Evolutionary conservation across 2,329 filamentous ascomycete species (phyloP), one percentile per base, ranked within the genome.

Genomic region (Trichoderma polysporum): DNA sequence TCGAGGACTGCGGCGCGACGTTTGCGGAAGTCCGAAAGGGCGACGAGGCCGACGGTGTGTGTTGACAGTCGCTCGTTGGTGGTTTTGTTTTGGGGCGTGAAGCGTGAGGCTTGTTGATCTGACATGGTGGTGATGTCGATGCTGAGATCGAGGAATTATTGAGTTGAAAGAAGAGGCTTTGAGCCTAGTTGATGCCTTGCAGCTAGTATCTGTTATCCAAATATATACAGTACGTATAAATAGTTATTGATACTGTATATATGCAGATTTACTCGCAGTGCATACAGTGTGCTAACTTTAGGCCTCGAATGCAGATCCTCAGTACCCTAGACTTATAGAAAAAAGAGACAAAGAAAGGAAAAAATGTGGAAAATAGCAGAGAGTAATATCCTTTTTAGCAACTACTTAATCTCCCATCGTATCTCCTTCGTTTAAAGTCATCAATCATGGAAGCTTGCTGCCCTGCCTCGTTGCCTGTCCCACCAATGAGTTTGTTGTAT

Each of bases 21-120:
- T 81, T 99, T 98, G 79, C 94, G 93, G 78, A 97, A 98, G 76
- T 98, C 95, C 71, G 92, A 93, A 50, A 97, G 89, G 67, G 92
- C 88, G 62, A 98, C 94, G 2, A 99, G 89, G 47, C 95, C 95
- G 71, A 97, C 93, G 0, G 93, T 97, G 74, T 93, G 89, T 63
- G 88, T 92, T 68, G 94, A 94, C 56, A 97, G 85, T 15, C 93
- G 84, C 75, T 97, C 90, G 77, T 94, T 88, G 1, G 92, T 91
- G 1, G 91, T 91, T 71, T 90, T 85, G 70, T 89, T 90, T 75
- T 94, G 91, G 49, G 90, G 84, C 1, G 89, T 90, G 79, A 97
- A 97, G 69, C 90, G 88, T 66, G 85, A 84, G 19, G 76, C 70
- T 49, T 72, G 70, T 65, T 75, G 74, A 22, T 64, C 54, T 19